Conservation (phyloP, 2,329 filamentous ascomycete genomes). For the Sphaerulina musiva region DNA sequence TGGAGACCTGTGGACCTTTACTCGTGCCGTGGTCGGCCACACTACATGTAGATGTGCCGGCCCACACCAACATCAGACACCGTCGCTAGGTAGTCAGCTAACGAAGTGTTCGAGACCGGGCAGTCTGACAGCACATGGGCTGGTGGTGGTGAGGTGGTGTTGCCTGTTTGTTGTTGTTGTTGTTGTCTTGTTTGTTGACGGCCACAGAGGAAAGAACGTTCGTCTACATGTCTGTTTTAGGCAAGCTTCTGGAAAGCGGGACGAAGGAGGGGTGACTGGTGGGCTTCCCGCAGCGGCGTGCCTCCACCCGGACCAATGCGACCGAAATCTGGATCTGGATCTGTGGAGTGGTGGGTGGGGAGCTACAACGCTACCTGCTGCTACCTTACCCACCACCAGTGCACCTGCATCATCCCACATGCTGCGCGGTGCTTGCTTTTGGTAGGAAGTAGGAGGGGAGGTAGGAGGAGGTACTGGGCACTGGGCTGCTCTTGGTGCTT, state of each 20-base stretch:
- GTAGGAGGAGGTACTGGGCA: too few relatives aligned
- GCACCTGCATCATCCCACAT: constrained; percentile 5
- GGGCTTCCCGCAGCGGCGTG: neutral
- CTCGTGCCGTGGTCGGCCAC: too few relatives aligned
- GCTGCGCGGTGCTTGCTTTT: neutral
- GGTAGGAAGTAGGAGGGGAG: too few relatives aligned
- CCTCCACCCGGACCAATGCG: neutral
- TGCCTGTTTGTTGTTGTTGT: too few relatives aligned
- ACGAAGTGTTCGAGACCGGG: too few relatives aligned
- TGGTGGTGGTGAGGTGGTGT: too few relatives aligned
- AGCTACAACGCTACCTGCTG: neutral
- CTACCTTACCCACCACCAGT: neutral
- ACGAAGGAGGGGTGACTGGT: neutral
- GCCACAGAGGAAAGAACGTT: neutral
- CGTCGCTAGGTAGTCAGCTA: too few relatives aligned
- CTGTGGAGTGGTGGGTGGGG: neutral
- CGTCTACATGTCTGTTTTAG: neutral
- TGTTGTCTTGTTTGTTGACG: too few relatives aligned
- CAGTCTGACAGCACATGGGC: too few relatives aligned
- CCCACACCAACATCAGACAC: too few relatives aligned
- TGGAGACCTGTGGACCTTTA: too few relatives aligned
- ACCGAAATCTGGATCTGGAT: neutral
- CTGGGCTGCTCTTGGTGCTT: neutral
- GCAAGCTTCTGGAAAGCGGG: constrained; percentile 4
- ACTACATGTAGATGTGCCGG: too few relatives aligned